Conservation (phyloP, 169 alveolate genomes). For the Plasmodium malariae region DNA sequence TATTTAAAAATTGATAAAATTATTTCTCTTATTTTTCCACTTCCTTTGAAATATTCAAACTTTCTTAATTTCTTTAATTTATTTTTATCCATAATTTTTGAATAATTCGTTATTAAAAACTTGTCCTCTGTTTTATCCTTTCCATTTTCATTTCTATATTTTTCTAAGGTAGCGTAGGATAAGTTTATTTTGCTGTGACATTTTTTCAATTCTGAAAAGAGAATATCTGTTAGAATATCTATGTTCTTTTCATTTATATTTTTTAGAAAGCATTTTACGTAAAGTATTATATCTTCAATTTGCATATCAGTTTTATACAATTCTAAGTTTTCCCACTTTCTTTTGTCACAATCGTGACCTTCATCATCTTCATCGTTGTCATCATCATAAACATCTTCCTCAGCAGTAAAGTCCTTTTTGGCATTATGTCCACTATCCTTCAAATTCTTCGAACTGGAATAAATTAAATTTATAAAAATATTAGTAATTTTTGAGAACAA, state of each 20-base stretch:
- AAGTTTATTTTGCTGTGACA: constrained; percentile 30
- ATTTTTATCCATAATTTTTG: constrained; percentile 1
- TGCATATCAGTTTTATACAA: constrained; percentile 25
- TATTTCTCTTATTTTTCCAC: constrained; percentile 64
- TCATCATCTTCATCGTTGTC: neutral
- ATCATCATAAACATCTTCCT: neutral
- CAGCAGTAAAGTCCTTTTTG: neutral
- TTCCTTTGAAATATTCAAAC: constrained; percentile 21
- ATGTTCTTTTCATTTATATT: constrained; percentile 62
- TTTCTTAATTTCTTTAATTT: constrained; percentile 42
- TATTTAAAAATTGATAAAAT: constrained; percentile 63
- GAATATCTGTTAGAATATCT: constrained; percentile 31
- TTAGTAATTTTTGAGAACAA: constrained; percentile 25
- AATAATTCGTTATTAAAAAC: constrained; percentile 2
- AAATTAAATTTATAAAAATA: constrained; percentile 34
- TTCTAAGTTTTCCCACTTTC: neutral
- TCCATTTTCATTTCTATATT: constrained; percentile 5
- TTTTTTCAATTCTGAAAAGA: constrained; percentile 38
- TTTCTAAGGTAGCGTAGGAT: constrained; percentile 32
- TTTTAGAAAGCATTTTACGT: constrained; percentile 45
- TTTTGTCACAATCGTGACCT: neutral
- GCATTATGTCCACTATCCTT: constrained; percentile 2
- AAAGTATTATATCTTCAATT: constrained; percentile 29
- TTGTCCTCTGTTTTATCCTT: neutral
- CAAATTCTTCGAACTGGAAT: neutral